Evolutionary conservation across 768 basidiomycete species (phyloP).

Genomic region (Xerocomellus chrysenteron): DNA sequence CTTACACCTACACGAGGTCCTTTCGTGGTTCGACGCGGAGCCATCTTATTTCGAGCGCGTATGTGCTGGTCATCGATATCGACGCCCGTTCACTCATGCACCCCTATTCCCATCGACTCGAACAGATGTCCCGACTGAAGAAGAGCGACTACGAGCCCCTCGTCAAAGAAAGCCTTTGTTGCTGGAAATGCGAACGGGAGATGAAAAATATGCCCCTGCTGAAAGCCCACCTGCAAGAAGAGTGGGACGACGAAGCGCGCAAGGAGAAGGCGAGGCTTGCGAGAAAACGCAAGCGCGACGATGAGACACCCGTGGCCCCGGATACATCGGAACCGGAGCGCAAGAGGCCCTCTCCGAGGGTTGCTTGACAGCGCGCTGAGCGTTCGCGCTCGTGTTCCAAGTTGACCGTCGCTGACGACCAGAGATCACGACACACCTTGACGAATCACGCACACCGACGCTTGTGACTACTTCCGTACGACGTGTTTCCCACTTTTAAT

Average conservation of each 20-base stretch:
- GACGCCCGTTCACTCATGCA: not conserved
- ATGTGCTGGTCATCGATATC: constrained; percentile 20
- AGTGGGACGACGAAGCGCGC: constrained; percentile 56
- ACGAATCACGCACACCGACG: not conserved
- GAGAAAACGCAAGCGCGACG: constrained; percentile 41
- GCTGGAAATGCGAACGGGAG: constrained; percentile 64
- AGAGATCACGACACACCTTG: not conserved
- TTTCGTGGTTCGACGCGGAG: constrained; percentile 75
- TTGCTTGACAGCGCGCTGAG: constrained; percentile 1
- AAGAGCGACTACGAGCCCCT: constrained; percentile 58
- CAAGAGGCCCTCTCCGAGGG: constrained; percentile 11
- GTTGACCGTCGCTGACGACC: not conserved
- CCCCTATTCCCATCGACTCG: not conserved
- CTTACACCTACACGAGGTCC: constrained; percentile 71
- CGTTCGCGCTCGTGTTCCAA: not conserved
- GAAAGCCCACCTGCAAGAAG: constrained; percentile 72
- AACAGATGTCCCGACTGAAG: constrained; percentile 54
- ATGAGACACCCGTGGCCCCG: not conserved
- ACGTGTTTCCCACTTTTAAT: constrained; percentile 9
- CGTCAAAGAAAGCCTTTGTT: constrained; percentile 64
- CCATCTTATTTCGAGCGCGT: constrained; percentile 54
- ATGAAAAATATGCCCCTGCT: constrained; percentile 73
- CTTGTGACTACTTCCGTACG: not conserved
- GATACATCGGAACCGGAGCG: constrained; percentile 7
- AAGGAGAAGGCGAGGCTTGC: constrained; percentile 42